These are phyloP conservation scores for Cryptococcus sp. DNA, from an alignment of 1,284 basidiomycete species.

Conservation along the genomic window DNA sequence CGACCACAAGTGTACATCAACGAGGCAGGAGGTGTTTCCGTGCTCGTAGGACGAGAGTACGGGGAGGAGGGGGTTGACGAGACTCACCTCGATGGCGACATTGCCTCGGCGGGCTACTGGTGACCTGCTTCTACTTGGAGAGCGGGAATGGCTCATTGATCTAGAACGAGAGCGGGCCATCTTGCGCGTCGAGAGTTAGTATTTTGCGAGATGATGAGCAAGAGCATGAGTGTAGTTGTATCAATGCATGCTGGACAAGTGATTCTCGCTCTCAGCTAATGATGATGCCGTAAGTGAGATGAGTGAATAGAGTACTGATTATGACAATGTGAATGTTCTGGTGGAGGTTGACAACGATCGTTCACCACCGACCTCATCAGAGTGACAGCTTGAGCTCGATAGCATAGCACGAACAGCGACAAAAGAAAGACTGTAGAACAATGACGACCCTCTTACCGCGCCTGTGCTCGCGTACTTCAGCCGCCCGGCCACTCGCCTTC, in stretches of 20 bases:
- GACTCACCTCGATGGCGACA: background rate
- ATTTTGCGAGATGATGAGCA: background rate
- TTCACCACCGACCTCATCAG: too few species aligned
- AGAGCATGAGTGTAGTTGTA: too few species aligned
- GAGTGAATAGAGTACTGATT: too few species aligned
- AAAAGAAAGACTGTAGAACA: background rate
- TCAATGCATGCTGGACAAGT: too few species aligned
- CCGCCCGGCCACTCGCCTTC: background rate
- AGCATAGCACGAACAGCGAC: too few species aligned
- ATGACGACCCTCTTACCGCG: background rate
- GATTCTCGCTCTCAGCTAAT: too few species aligned
- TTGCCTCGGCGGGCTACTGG: background rate
- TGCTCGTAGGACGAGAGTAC: background rate
- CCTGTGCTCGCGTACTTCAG: background rate
- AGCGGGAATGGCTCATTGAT: background rate
- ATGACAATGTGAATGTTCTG: too few species aligned
- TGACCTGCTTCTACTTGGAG: constrained; percentile 4
- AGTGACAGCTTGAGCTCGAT: too few species aligned
- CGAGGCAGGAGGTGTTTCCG: too few species aligned
- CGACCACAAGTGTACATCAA: too few species aligned
- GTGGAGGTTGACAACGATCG: too few species aligned
- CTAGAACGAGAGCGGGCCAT: constrained; percentile 2
- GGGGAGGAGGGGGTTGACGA: background rate
- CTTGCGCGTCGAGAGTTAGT: background rate
- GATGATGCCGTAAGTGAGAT: too few species aligned